Evolutionary conservation across 176 grass and related monocot species (phyloP), one percentile per base, ranked within the genome.

Genomic region (Alloteropsis semialata): DNA sequence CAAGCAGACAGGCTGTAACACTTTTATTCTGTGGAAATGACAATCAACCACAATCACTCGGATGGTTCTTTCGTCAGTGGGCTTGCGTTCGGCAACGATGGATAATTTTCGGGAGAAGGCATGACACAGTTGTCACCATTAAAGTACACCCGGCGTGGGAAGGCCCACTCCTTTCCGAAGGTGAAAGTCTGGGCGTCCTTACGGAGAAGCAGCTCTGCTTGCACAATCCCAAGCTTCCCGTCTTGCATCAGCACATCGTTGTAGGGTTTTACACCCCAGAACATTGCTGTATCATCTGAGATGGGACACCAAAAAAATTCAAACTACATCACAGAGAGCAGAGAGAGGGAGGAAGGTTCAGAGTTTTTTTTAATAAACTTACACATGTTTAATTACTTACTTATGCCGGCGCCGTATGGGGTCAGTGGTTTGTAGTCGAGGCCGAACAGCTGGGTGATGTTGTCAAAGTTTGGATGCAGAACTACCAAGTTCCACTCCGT

Each of bases 101-200:
- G 94, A 43, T 97, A 97, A 0, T 80, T 72, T 81, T 97, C 91
- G 2, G 91, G 91, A 62, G 82, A 33, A 5, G 94, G 94, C 94
- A 97, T 97, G 54, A 97, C 91, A 51, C 94, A 97, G 43, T 97
- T 97, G 37, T 97, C 94, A 55, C 94, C 94, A 59, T 97, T 97
- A 84, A 97, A 97, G 59, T 97, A 97, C 36, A 97, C 62, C n/a
- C 91, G 73, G 4, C 87, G 78, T 36, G 94, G 94, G 62, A 93
- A 97, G 55, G 94, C 94, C 94, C 94, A 97, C 81, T 91, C 94
- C 59, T 97, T 94, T 2, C 90, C 84, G 9, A 97, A 97, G 33
- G 87, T 91, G 87, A 94, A 97, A 77, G 55, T 55, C 50, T 9
- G 32, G 0, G 91, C 46, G 53, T 94, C 91, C 65, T 97, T 97